Conservation (phyloP, 2,329 filamentous ascomycete species). For the Domatiomyces catenatus region DNA sequence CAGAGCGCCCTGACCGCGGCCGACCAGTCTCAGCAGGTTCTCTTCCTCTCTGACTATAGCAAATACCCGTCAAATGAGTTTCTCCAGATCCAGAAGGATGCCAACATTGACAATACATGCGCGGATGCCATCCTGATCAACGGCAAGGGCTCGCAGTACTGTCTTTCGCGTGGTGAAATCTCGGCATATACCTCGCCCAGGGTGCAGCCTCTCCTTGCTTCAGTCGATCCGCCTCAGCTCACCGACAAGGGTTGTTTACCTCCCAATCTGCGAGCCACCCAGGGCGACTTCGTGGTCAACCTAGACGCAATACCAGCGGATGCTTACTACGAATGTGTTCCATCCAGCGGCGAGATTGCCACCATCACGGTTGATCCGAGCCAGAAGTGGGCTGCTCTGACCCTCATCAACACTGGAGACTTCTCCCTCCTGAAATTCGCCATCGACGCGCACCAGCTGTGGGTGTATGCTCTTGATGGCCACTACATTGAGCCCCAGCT, state of each 20-base stretch:
- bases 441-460: constrained; percentile 32
- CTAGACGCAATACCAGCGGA: constrained; percentile 28
- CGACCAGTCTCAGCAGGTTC: constrained; percentile 31
- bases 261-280: constrained; percentile 12
- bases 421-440: constrained; percentile 24
- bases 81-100: constrained; percentile 19
- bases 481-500: constrained; percentile 27
- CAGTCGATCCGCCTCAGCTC: constrained; percentile 15
- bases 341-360: constrained; percentile 8
- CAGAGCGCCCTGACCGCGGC: constrained; percentile 35
- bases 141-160: constrained; percentile 43
- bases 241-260: constrained; percentile 25
- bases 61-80: constrained; percentile 37
- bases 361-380: constrained; percentile 20
- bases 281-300: constrained; percentile 25
- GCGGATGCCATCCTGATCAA: constrained; percentile 50
- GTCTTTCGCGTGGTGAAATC: constrained; percentile 33
- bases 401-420: constrained; percentile 26
- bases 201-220: constrained; percentile 17
- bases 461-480: constrained; percentile 31
- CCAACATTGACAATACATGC: constrained; percentile 34
- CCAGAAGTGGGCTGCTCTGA: constrained; percentile 24
- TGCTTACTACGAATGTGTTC: constrained; percentile 26
- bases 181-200: constrained; percentile 24
- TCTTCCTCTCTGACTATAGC: constrained; percentile 44